Evolutionary conservation across 352 stramenopile genomes (phyloP), one percentile per base, ranked within the genome.

Genomic region (Pythium dissimile): DNA sequence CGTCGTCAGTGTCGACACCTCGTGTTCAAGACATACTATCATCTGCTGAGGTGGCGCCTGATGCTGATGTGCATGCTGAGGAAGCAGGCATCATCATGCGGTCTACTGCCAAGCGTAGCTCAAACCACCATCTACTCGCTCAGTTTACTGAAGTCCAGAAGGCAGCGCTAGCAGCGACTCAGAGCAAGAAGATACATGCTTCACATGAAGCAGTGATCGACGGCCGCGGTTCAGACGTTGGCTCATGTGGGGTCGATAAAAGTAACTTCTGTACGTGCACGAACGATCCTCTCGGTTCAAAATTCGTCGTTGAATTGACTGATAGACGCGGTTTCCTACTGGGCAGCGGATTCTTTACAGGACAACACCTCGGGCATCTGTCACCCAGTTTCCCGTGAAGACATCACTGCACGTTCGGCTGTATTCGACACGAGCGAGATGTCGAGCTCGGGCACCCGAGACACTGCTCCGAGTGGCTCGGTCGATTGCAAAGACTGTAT

Each of bases 71-170:
- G 1, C 18, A 34, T 3, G 28, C 47, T 18, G 46, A 62, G 7
- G 64, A 57, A 48, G 59, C 62, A 21, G 39, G 46, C 0, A 68
- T 68, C 34, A 60, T 69, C 7, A 31, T 42, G 21, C 18, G 28
- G 11, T 64, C 45, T 9, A 54, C 54, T 2, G 55, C 39, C 12
- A 71, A 72, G 26, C 39, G 67, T 18, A 66, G 32, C 11, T 78
- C 70, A 4, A 62, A 37, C 28, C 70, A 65, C 15, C 70, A 73
- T 37, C 18, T 72, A 2, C 59, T 78, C 2, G 66, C 66, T 13
- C 62, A 75, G 50, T 78, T 78, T 42, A 57, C 56, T 2, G 67
- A 71, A 45, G 66, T 73, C 3, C 59, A 75, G 35, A 41, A 66
- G 8, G 67, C 66, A n/a, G 45, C 70, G 24, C 30, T 69, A 23